These are phyloP conservation scores for Hypomontagnella submonticulosa DNA, from an alignment of 495 filamentous ascomycete species.

Conservation along the genomic window DNA sequence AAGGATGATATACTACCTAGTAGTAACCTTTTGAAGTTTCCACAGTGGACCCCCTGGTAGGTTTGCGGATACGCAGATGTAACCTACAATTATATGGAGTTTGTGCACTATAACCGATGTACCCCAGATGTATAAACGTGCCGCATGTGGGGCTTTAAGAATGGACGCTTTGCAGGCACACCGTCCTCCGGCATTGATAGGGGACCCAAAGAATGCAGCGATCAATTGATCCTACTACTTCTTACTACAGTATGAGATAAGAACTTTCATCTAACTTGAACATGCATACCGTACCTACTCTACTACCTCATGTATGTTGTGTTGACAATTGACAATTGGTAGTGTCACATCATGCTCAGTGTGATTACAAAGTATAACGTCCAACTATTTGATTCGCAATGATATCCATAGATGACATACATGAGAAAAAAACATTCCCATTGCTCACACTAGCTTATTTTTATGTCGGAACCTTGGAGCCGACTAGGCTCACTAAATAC, in stretches of 20 bases:
- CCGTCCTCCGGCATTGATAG: conserved; percentile 10
- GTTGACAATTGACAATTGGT: too few relatives aligned
- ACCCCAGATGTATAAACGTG: conserved; percentile 6
- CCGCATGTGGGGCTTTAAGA: conserved; percentile 8
- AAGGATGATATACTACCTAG: conserved; percentile 20
- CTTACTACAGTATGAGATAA: too few relatives aligned
- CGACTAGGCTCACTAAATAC: conserved; percentile 14
- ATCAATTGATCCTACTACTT: too few relatives aligned
- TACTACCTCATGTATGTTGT: too few relatives aligned
- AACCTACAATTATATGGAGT: conserved; percentile 1
- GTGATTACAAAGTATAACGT: too few relatives aligned
- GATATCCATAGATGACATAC: too few relatives aligned
- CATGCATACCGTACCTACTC: too few relatives aligned
- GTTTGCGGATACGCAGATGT: conserved; percentile 4
- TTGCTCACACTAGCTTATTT: conserved; percentile 22
- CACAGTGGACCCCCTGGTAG: not conserved
- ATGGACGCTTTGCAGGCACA: conserved; percentile 2
- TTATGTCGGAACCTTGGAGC: conserved; percentile 17
- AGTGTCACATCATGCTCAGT: too few relatives aligned
- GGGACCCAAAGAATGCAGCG: not conserved
- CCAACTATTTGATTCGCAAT: too few relatives aligned
- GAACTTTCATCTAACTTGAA: too few relatives aligned
- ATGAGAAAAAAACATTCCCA: conserved; percentile 1
- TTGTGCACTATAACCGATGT: not conserved
- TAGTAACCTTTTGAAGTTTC: conserved; percentile 21